A percentile compares a stretch with the other conserved stretches of the same genome.
Evolutionary conservation across 73 alveolate species (phyloP).

Genomic region (Paramecium tetraurelia): DNA sequence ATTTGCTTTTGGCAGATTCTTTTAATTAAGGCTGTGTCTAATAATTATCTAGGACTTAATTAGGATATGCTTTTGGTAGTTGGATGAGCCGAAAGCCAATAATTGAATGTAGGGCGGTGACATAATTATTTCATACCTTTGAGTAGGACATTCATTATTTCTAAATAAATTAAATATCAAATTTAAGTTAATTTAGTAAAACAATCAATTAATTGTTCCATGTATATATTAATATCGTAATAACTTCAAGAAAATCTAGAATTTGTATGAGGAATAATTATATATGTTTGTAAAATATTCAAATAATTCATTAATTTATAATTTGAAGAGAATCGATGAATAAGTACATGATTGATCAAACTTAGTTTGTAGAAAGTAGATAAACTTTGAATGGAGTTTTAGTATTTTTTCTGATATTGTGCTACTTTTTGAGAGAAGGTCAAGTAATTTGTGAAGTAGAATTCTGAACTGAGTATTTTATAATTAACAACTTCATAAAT

Average conservation of each 20-base stretch:
- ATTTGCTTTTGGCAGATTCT: constrained; percentile 13
- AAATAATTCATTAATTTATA: neutral
- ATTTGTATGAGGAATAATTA: no score
- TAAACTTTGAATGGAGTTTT: neutral
- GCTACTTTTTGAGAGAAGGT: neutral
- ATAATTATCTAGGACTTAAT: neutral
- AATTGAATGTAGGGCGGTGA: neutral
- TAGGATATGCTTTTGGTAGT: neutral
- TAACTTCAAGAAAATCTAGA: neutral
- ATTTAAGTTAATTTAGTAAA: neutral
- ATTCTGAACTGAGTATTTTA: neutral
- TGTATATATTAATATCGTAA: neutral
- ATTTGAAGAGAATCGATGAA: neutral
- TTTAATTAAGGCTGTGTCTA: constrained; percentile 8
- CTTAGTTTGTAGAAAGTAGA: neutral
- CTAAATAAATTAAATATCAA: neutral
- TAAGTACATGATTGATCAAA: constrained; percentile 9
- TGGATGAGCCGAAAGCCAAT: neutral
- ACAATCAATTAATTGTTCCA: neutral
- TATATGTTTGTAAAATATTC: neutral
- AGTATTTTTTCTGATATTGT: neutral
- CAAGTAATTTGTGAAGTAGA: neutral
- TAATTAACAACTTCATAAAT: neutral
- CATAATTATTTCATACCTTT: neutral
- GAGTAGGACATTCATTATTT: neutral